A percentile compares a stretch with the other conserved stretches of the same genome.
These are phyloP conservation scores for Epipyxis sp. DNA, from an alignment of 108 stramenopile genomes.

Conservation along the genomic window DNA sequence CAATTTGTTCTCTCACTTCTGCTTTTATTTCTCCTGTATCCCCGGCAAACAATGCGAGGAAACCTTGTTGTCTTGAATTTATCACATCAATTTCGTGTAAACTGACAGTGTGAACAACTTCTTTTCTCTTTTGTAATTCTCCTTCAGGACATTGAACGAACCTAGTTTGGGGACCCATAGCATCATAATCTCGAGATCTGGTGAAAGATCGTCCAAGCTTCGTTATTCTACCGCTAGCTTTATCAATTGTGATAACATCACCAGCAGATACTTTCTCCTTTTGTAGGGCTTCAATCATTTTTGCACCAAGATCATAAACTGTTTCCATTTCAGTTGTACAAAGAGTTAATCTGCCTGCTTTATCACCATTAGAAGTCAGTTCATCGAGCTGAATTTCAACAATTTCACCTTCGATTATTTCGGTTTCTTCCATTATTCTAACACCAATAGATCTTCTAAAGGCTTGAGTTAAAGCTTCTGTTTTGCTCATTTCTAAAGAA, in stretches of 20 bases:
- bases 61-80: conserved; percentile 95
- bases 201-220: conserved; percentile 91
- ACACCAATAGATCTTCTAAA: conserved; percentile 68
- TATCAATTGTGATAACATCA: conserved; percentile 98
- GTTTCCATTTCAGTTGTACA: conserved; percentile 99
- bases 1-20: conserved; percentile 94
- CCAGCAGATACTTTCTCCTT: conserved; percentile 95
- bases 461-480: conserved; percentile 99
- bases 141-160: conserved; percentile 98
- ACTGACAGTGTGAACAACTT: conserved; percentile 88
- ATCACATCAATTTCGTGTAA: conserved; percentile 99
- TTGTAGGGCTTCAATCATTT: conserved; percentile 96
- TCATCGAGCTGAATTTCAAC: conserved; percentile 93
- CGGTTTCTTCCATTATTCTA: conserved; percentile 93
- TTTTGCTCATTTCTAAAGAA: conserved; percentile 94
- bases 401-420: conserved; percentile 99
- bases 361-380: conserved; percentile 57
- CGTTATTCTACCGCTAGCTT: conserved; percentile 90
- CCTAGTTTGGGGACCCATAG: conserved; percentile 92
- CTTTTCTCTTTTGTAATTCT: conserved; percentile 94
- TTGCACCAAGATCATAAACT: conserved; percentile 96
- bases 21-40: conserved; percentile 97
- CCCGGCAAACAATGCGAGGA: conserved; percentile 95
- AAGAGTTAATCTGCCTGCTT: conserved; percentile 88
- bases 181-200: conserved; percentile 91